Evolutionary conservation across 257 asterid species (phyloP), one percentile per base, ranked within the genome.

Genomic region (Buddleja alternifolia): DNA sequence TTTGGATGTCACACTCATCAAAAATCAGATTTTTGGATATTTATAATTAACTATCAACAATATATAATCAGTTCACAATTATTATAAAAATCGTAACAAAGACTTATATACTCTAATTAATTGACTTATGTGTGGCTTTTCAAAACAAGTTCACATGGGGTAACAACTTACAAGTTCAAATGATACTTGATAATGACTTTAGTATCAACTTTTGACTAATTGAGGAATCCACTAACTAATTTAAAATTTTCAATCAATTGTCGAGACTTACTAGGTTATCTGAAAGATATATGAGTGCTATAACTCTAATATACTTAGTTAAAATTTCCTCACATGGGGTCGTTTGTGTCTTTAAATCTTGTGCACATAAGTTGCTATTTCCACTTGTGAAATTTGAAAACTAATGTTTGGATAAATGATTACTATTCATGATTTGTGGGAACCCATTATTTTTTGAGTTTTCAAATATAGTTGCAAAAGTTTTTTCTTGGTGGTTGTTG

Each of bases 251-350:
- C 4, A n/a, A n/a, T 5, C 7, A 44, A 19, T 46, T 11, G 10
- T 3, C 12, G 16, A 62, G 57, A 53, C 25, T 23, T n/a, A 12
- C 29, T 67, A 24, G 14, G 41, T 15, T 41, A 15, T 41, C 29
- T 32, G 16, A 1, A 41, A n/a, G 11, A 8, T 41, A 41, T 6
- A 14, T 46, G 20, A 50, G 10, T 44, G 16, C 11, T 17, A 40
- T 3, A 3, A 20, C 12, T n/a, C 32, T 63, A 42, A 23, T 51
- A 20, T 32, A 14, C 15, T 5, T 24, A 46, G 14, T 51, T 46
- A 34, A 32, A 48, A 58, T 20, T 47, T 46, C 46, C 60, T 34
- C 74, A 70, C 60, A 15, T 58, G 74, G 59, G 40, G 42, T 32
- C 29, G 16, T 58, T 32, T 19, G 32, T 40, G 47, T 24, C 42